Percentiles rank a stretch among this genome's conserved stretches.
phyloP scores from a whole-genome alignment of 2,329 filamentous ascomycete genomes.

The Hyphodiscus sp. region DNA sequence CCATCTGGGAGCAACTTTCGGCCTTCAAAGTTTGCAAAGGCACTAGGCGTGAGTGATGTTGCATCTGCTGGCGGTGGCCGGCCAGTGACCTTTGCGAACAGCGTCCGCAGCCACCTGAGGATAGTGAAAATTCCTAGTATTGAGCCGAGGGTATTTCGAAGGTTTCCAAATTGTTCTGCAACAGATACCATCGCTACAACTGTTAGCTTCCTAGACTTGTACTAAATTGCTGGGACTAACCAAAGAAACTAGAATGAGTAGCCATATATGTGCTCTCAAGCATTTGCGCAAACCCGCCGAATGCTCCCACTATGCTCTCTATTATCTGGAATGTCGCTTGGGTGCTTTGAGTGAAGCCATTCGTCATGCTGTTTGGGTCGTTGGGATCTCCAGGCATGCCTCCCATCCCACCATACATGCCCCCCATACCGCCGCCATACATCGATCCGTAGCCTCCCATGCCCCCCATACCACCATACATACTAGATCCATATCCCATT shows the following conservation, averaged over 20 bases:
- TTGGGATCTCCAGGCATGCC: constrained; percentile 62
- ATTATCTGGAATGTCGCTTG: constrained; percentile 98
- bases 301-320: constrained; percentile 91
- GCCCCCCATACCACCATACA: constrained; percentile 30
- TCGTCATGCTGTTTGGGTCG: constrained; percentile 90
- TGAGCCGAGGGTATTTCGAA: constrained; percentile 88
- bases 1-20: constrained; percentile 58
- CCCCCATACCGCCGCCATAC: constrained; percentile 27
- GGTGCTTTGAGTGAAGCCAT: constrained; percentile 89
- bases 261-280: constrained; percentile 99
- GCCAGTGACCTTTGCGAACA: constrained; percentile 88
- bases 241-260: constrained; percentile 96
- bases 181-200: constrained; percentile 88
- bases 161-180: constrained; percentile 90
- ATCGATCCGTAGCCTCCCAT: constrained; percentile 37
- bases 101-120: constrained; percentile 87
- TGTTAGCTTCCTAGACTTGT: constrained; percentile 15
- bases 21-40: constrained; percentile 85
- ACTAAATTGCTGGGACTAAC: constrained; percentile 45
- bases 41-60: constrained; percentile 78
- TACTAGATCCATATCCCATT: constrained; percentile 29
- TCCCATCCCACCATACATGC: constrained; percentile 38
- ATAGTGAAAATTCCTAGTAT: constrained; percentile 93
- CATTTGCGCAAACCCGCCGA: constrained; percentile 98
- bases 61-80: constrained; percentile 84